Evolutionary conservation across 176 grass and related monocot genomes (phyloP).

Genomic region (Oryza coarctata): DNA sequence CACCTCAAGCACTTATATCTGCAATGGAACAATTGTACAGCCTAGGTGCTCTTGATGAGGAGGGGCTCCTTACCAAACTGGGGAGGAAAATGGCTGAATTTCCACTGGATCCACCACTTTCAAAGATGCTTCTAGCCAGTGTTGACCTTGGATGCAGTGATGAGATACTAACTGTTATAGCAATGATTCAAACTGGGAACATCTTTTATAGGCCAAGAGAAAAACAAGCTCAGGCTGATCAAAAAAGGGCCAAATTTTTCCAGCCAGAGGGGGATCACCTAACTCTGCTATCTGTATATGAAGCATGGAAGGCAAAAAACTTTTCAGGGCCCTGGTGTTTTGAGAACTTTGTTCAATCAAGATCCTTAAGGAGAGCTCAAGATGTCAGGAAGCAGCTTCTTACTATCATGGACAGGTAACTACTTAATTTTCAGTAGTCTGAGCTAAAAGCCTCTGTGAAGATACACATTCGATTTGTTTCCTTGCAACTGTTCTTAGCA

Average conservation of each 20-base stretch:
- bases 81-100: slow-evolving; percentile 98
- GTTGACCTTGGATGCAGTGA: slow-evolving; percentile 92
- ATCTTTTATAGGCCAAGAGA: slow-evolving; percentile 96
- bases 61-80: slow-evolving; percentile 85
- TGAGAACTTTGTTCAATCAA: slow-evolving; percentile 94
- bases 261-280: slow-evolving; percentile 95
- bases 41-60: slow-evolving; percentile 88
- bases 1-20: slow-evolving; percentile 89
- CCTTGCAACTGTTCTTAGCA: neutral
- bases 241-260: slow-evolving; percentile 89
- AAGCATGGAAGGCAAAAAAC: slow-evolving; percentile 97
- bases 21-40: slow-evolving; percentile 94
- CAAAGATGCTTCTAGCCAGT: slow-evolving; percentile 91
- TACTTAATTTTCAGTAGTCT: slow-evolving; percentile 15
- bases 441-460: neutral
- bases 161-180: slow-evolving; percentile 92
- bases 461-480: slow-evolving; percentile 5
- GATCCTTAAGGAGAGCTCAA: slow-evolving; percentile 80
- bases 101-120: slow-evolving; percentile 82
- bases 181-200: slow-evolving; percentile 94
- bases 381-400: slow-evolving; percentile 96
- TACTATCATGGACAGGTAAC: slow-evolving; percentile 93
- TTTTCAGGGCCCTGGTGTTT: slow-evolving; percentile 98
- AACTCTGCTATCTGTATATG: slow-evolving; percentile 89
- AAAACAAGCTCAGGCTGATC: slow-evolving; percentile 93